These are phyloP conservation scores for Geranium brycei DNA, from an alignment of 345 rosid species.

Conservation along the genomic window DNA sequence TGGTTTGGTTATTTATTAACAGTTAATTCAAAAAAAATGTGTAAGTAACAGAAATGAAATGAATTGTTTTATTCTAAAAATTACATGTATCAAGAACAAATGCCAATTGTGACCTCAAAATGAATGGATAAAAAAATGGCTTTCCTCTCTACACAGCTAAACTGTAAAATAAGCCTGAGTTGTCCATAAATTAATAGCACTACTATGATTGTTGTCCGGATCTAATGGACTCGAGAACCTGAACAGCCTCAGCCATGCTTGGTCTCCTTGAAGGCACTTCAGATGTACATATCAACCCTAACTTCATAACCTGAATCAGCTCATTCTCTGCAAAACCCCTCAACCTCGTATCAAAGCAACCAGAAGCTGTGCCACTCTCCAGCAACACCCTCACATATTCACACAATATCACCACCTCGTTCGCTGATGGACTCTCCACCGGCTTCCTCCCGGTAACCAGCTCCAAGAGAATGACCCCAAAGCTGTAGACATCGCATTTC, in stretches of 20 bases:
- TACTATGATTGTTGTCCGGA: constrained; percentile 38
- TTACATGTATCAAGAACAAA: constrained; percentile 16
- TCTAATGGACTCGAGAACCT: constrained; percentile 90
- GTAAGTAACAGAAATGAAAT: constrained; percentile 9
- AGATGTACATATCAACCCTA: constrained; percentile 74
- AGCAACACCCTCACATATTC: constrained; percentile 66
- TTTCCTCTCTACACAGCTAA: constrained; percentile 17
- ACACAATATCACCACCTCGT: constrained; percentile 60
- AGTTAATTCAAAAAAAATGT: no score
- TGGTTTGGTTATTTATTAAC: no score
- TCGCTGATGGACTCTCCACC: constrained; percentile 54
- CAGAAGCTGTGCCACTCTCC: constrained; percentile 71
- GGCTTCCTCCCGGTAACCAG: constrained; percentile 86
- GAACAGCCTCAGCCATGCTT: constrained; percentile 94
- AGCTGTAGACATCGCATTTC: constrained; percentile 86
- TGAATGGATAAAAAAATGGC: constrained; percentile 35
- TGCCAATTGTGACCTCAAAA: constrained; percentile 13
- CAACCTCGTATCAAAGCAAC: constrained; percentile 66
- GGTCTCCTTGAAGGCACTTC: constrained; percentile 73
- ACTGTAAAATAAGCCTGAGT: neutral
- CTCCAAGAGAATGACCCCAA: constrained; percentile 85
- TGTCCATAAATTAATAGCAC: constrained; percentile 7
- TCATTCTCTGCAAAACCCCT: constrained; percentile 78
- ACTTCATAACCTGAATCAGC: constrained; percentile 81
- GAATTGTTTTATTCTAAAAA: constrained; percentile 28